Conservation (phyloP, 2,329 filamentous ascomycete genomes). For the Fusarium sp. region DNA sequence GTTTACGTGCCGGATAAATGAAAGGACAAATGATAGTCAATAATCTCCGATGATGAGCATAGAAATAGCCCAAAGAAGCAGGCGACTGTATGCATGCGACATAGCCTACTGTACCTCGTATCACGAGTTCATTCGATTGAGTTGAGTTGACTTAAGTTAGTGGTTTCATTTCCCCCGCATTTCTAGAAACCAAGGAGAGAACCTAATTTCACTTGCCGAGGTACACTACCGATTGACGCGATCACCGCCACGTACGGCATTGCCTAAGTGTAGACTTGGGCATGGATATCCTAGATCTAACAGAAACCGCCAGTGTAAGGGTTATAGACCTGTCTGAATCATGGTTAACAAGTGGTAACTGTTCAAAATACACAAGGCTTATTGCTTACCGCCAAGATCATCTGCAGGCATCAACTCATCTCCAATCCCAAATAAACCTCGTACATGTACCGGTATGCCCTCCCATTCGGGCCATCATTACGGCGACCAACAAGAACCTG, state of each 20-base stretch:
- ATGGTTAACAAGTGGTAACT: not conserved
- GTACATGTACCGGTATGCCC: not conserved
- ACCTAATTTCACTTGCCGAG: slow-evolving; percentile 15
- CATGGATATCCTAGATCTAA: not conserved
- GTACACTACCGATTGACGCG: slow-evolving; percentile 15
- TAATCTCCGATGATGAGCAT: slow-evolving; percentile 11
- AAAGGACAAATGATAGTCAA: slow-evolving; percentile 7
- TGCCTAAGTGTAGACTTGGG: not conserved
- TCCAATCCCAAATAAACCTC: not conserved
- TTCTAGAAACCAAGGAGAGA: slow-evolving; percentile 13
- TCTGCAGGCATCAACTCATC: not conserved
- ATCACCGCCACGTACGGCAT: slow-evolving; percentile 11
- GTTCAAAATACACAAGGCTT: not conserved
- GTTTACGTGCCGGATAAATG: slow-evolving; percentile 1
- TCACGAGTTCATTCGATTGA: slow-evolving; percentile 5
- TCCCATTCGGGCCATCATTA: slow-evolving; percentile 44
- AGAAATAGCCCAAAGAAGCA: slow-evolving; percentile 25
- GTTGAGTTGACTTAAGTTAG: not conserved
- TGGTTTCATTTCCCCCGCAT: slow-evolving; percentile 24
- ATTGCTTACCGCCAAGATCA: not conserved
- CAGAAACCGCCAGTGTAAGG: not conserved
- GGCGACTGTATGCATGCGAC: slow-evolving; percentile 16
- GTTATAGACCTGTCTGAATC: not conserved
- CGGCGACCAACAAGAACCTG: slow-evolving; percentile 26
- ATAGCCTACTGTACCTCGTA: not conserved